Percentiles rank a stretch among this genome's conserved stretches.
phyloP scores from a whole-genome alignment of 2,329 filamentous ascomycete genomes.

The Pseudopithomyces maydicus region DNA sequence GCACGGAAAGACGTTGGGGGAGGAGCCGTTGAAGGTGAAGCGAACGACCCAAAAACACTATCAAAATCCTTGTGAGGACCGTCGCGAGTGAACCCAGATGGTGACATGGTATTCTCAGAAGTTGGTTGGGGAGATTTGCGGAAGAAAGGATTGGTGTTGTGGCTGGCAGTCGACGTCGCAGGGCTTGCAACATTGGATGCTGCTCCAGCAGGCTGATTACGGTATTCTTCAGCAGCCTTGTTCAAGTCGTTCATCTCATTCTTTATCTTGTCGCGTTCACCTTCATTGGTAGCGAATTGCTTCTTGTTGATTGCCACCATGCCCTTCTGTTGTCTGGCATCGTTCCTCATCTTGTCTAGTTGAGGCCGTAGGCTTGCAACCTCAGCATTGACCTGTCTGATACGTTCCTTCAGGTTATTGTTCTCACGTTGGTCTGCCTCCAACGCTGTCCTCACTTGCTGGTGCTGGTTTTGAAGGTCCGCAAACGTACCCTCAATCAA shows the following conservation, averaged over 20 bases:
- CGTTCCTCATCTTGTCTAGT: conserved; percentile 89
- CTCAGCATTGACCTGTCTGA: conserved; percentile 80
- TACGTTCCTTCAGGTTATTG: conserved; percentile 80
- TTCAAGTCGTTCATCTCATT: conserved; percentile 73
- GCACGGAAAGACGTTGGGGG: conserved; percentile 68
- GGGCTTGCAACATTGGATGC: conserved; percentile 68
- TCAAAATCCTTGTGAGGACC: conserved; percentile 66
- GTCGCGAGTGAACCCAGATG: conserved; percentile 53
- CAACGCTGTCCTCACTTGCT: conserved; percentile 73
- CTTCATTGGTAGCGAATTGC: conserved; percentile 87
- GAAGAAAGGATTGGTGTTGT: conserved; percentile 93
- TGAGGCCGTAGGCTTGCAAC: conserved; percentile 84
- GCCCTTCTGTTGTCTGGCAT: conserved; percentile 93
- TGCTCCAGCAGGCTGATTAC: conserved; percentile 35
- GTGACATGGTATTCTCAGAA: conserved; percentile 57
- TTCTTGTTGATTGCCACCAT: conserved; percentile 98
- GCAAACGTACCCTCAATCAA: conserved; percentile 80
- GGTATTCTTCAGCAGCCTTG: conserved; percentile 64
- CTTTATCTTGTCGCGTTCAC: conserved; percentile 86
- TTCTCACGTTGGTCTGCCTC: conserved; percentile 92
- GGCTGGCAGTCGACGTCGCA: conserved; percentile 63
- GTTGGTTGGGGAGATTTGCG: conserved; percentile 61
- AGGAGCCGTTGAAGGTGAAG: conserved; percentile 49
- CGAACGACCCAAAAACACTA: conserved; percentile 78
- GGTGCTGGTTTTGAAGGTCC: conserved; percentile 82